phyloP scores from a whole-genome alignment of 768 basidiomycete genomes.

The Melanogaster broomeanus region DNA sequence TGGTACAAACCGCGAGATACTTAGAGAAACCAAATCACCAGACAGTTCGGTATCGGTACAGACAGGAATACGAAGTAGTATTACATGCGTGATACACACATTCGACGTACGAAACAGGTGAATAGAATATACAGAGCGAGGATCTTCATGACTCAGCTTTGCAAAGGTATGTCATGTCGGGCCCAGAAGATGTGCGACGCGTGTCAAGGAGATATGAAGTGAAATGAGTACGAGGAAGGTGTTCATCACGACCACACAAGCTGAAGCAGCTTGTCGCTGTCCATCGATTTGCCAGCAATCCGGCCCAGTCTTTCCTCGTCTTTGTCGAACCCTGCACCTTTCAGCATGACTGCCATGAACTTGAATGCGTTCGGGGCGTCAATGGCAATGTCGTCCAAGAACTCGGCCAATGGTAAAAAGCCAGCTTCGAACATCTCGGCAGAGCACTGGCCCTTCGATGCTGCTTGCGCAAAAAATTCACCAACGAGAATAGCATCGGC shows the following conservation, averaged over 20 bases:
- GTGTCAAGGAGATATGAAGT: background rate
- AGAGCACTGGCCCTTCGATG: slow-evolving; percentile 60
- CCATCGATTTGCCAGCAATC: slow-evolving; percentile 62
- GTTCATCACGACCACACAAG: slow-evolving; percentile 47
- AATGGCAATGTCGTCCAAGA: slow-evolving; percentile 86
- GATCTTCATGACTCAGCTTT: no score
- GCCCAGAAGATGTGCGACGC: slow-evolving; percentile 1
- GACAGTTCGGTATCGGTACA: no score
- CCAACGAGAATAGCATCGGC: slow-evolving; percentile 77
- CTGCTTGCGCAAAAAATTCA: slow-evolving; percentile 67
- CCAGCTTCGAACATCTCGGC: slow-evolving; percentile 71
- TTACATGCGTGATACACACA: background rate
- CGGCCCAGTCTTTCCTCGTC: slow-evolving; percentile 58
- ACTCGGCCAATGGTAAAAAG: slow-evolving; percentile 65
- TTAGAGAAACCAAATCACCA: no score
- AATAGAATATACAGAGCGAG: background rate
- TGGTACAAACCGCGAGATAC: no score
- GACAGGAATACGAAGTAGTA: background rate
- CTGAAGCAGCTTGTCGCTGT: slow-evolving; percentile 58
- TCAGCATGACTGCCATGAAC: slow-evolving; percentile 74
- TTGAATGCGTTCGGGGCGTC: slow-evolving; percentile 87
- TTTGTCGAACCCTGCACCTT: slow-evolving; percentile 59
- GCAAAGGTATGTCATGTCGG: no score
- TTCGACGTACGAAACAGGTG: background rate
- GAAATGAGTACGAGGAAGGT: slow-evolving; percentile 6